Evolutionary conservation across 1,139 yeast genomes (phyloP).

Genomic region (Geotrichum histeridarum): DNA sequence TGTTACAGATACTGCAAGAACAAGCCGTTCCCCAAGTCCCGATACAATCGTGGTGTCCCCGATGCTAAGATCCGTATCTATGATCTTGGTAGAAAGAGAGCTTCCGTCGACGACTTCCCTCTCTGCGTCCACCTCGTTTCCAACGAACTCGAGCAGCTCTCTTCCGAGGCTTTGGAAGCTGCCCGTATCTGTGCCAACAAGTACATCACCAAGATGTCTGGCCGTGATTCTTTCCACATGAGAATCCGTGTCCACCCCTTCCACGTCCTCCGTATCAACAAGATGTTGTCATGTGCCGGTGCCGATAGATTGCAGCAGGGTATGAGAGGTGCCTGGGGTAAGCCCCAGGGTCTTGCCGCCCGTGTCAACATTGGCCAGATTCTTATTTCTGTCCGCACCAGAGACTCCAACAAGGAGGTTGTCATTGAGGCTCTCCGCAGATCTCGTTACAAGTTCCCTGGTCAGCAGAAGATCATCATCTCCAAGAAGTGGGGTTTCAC

Average conservation of each 20-base stretch:
- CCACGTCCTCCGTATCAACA: conserved; percentile 99
- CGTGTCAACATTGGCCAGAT: conserved; percentile 98
- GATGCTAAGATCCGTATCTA: conserved; percentile 98
- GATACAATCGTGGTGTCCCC: conserved; percentile 99
- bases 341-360: conserved; percentile 99
- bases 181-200: conserved; percentile 99
- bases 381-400: conserved; percentile 96
- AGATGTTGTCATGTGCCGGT: conserved; percentile 99
- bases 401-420: conserved; percentile 94
- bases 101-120: conserved; percentile 98
- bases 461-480: conserved; percentile 98
- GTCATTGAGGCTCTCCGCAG: conserved; percentile 99
- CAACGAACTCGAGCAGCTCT: conserved; percentile 97
- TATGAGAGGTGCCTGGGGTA: conserved; percentile 99
- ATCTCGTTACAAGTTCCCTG: conserved; percentile 99
- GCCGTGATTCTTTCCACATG: conserved; percentile 99
- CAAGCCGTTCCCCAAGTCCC: conserved; percentile 99
- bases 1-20: conserved; percentile 99
- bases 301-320: conserved; percentile 99
- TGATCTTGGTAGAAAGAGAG: conserved; percentile 99
- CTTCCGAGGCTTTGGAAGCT: conserved; percentile 99
- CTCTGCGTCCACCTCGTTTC: conserved; percentile 98
- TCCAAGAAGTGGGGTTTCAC: conserved; percentile 99
- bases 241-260: conserved; percentile 99
- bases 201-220: conserved; percentile 94